phyloP scores from a whole-genome alignment of 768 basidiomycete genomes.

The Serpula lacrymans region DNA sequence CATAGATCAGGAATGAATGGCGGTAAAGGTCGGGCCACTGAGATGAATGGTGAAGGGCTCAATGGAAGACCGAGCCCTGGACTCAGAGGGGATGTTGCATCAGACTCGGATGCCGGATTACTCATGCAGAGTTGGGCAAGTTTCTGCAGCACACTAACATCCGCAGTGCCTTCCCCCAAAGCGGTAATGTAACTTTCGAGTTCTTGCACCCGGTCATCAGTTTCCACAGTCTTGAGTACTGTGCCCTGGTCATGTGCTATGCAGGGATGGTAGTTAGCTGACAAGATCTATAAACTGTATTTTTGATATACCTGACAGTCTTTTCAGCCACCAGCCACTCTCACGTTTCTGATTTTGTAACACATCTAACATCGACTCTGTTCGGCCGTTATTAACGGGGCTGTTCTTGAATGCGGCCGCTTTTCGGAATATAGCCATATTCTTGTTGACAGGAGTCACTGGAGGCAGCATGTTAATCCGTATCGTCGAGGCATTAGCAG shows the following conservation, averaged over 20 bases:
- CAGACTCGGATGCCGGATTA: constrained; percentile 43
- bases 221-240: constrained; percentile 36
- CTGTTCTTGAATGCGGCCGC: constrained; percentile 82
- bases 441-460: constrained; percentile 63
- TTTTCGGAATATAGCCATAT: constrained; percentile 59
- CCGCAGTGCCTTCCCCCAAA: constrained; percentile 51
- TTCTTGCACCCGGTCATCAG: constrained; percentile 43
- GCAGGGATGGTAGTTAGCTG: constrained; percentile 10
- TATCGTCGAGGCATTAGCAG: constrained; percentile 30
- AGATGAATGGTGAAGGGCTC: constrained; percentile 57
- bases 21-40: constrained; percentile 33
- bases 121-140: constrained; percentile 60
- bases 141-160: constrained; percentile 57
- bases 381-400: constrained; percentile 52
- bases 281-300: neutral
- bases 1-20: constrained; percentile 60
- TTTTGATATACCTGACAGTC: constrained; percentile 57
- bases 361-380: constrained; percentile 65
- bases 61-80: constrained; percentile 47
- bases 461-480: constrained; percentile 38
- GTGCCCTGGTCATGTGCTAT: constrained; percentile 50
- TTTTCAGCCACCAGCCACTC: constrained; percentile 82
- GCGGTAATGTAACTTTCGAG: constrained; percentile 50
- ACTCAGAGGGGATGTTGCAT: constrained; percentile 52
- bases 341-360: constrained; percentile 66